Percentiles rank a stretch among this genome's conserved stretches.
These are phyloP conservation scores for Chrysoporthe puriensis DNA, from an alignment of 2,329 filamentous ascomycete species.

Conservation along the genomic window DNA sequence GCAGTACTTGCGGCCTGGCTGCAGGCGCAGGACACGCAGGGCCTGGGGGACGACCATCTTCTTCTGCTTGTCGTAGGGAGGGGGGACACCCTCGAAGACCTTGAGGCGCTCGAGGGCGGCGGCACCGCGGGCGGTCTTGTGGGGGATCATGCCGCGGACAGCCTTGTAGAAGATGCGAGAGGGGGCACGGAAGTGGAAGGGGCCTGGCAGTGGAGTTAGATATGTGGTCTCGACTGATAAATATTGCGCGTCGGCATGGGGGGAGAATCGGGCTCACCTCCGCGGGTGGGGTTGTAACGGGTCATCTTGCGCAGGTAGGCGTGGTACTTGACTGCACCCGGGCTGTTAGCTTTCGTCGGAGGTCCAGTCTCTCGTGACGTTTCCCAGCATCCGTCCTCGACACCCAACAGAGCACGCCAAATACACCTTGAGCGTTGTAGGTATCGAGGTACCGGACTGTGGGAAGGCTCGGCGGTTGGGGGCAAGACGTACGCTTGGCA, in stretches of 20 bases:
- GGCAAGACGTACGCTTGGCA: conserved; percentile 88
- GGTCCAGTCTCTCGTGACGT: neutral
- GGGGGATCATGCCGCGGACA: conserved; percentile 99
- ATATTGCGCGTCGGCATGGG: conserved; percentile 29
- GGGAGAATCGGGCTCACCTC: conserved; percentile 66
- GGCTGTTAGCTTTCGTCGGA: conserved; percentile 49
- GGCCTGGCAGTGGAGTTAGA: conserved; percentile 64
- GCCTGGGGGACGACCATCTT: conserved; percentile 99
- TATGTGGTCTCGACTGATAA: conserved; percentile 45
- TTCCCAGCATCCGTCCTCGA: neutral
- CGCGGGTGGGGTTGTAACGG: conserved; percentile 98
- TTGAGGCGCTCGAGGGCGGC: conserved; percentile 98
- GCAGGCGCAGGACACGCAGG: conserved; percentile 91
- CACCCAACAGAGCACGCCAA: neutral
- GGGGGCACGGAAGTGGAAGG: conserved; percentile 99
- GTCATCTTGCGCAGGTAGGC: conserved; percentile 99
- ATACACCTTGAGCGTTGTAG: neutral
- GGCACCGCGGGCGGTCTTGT: conserved; percentile 98
- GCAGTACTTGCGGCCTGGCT: conserved; percentile 99
- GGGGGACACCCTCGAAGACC: conserved; percentile 99
- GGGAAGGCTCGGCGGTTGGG: conserved; percentile 27
- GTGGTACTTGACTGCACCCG: conserved; percentile 94
- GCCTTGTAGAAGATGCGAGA: conserved; percentile 99
- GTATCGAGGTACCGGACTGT: neutral
- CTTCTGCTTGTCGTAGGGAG: conserved; percentile 99